These are phyloP conservation scores for Suhomyces anneliseae DNA, from an alignment of 1,139 yeast genomes.

Conservation along the genomic window DNA sequence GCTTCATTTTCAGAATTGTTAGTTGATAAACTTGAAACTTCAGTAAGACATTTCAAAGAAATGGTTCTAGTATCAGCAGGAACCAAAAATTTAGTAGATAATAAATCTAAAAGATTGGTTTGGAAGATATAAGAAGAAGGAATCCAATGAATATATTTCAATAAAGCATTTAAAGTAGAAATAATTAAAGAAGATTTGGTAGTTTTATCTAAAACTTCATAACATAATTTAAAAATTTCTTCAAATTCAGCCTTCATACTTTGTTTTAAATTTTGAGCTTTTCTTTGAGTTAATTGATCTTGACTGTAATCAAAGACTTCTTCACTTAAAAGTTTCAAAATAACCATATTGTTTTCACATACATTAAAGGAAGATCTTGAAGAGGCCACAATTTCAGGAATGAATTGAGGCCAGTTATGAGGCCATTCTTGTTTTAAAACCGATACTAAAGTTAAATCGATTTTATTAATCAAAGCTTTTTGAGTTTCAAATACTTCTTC, in stretches of 20 bases:
- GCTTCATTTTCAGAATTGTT: slow-evolving; percentile 56
- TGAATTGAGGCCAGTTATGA: slow-evolving; percentile 94
- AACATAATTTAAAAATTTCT: slow-evolving; percentile 89
- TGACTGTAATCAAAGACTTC: slow-evolving; percentile 94
- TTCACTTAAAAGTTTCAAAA: slow-evolving; percentile 83
- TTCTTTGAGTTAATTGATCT: slow-evolving; percentile 95
- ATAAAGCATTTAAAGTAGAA: slow-evolving; percentile 81
- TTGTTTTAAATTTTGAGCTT: slow-evolving; percentile 75
- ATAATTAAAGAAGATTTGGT: slow-evolving; percentile 75
- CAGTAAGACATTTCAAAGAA: slow-evolving; percentile 89
- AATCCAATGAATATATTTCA: slow-evolving; percentile 92
- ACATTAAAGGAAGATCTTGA: slow-evolving; percentile 86
- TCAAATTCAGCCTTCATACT: slow-evolving; percentile 90
- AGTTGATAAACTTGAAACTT: slow-evolving; percentile 69
- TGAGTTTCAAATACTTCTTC: slow-evolving; percentile 74
- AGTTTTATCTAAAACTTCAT: slow-evolving; percentile 88
- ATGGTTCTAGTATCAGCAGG: slow-evolving; percentile 82
- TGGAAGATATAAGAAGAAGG: slow-evolving; percentile 88
- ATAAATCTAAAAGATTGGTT: slow-evolving; percentile 71
- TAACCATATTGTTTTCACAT: slow-evolving; percentile 96
- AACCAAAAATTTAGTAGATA: slow-evolving; percentile 72
- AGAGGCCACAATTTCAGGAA: slow-evolving; percentile 87
- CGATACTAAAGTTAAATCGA: slow-evolving; percentile 90
- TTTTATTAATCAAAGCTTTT: slow-evolving; percentile 85
- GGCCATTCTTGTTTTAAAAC: slow-evolving; percentile 99